Conservation (phyloP, 1,284 basidiomycete species). For the Sporisorium iseilematis-ciliati region DNA sequence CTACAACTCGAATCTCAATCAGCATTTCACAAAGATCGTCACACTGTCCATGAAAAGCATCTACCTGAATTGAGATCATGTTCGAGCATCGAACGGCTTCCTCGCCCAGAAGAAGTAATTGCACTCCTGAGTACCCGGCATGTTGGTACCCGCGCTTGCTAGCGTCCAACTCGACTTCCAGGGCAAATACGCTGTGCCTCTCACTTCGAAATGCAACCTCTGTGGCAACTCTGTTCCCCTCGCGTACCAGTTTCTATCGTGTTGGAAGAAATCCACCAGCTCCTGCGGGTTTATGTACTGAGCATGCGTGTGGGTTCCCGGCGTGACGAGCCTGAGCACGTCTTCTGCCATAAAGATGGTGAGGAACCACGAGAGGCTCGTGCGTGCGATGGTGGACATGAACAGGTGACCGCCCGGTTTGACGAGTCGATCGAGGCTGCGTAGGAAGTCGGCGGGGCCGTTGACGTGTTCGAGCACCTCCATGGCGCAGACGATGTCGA, state of each 20-base stretch:
- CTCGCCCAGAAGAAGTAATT: slow-evolving; percentile 69
- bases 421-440: slow-evolving; percentile 57
- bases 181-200: slow-evolving; percentile 64
- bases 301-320: slow-evolving; percentile 89
- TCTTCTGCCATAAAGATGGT: slow-evolving; percentile 93
- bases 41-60: background rate
- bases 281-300: slow-evolving; percentile 93
- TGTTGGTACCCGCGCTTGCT: slow-evolving; percentile 19
- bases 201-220: slow-evolving; percentile 59
- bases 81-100: slow-evolving; percentile 45
- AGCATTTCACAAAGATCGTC: background rate
- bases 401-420: slow-evolving; percentile 93
- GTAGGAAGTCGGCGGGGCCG: slow-evolving; percentile 82
- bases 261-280: slow-evolving; percentile 84
- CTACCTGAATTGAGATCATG: background rate
- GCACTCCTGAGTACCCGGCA: slow-evolving; percentile 52
- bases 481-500: slow-evolving; percentile 96
- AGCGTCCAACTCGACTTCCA: slow-evolving; percentile 58
- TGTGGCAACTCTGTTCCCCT: slow-evolving; percentile 28
- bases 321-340: slow-evolving; percentile 80
- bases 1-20: slow-evolving; percentile 2
- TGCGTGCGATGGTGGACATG: slow-evolving; percentile 95
- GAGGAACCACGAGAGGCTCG: slow-evolving; percentile 86
- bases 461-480: slow-evolving; percentile 98
- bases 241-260: slow-evolving; percentile 72